Evolutionary conservation across 306 rosid genomes (phyloP), one percentile per base, ranked within the genome.

Genomic region (Spatholobus suberectus): DNA sequence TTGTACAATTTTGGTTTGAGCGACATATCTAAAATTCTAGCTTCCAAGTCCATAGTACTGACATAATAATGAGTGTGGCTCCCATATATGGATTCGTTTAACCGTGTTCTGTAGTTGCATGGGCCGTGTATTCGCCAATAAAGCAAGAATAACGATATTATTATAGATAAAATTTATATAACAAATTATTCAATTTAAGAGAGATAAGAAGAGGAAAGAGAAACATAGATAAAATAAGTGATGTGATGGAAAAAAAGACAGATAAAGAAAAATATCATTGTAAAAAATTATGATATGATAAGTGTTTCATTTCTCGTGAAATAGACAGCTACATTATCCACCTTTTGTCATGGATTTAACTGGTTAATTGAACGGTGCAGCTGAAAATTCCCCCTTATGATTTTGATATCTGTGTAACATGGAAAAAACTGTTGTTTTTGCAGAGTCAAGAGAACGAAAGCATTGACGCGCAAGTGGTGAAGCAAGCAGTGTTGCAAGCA

Each of bases 381-480:
- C 17, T 67, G 17, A 63, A 24, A 67, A 52, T 78, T 5, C 15
- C 66, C 65, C 8, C n/a, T 4, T 62, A 62, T 46, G 34, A 78
- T 68, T 52, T 11, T 40, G 15, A 11, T 9, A 8, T 12, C 0
- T 34, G 21, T 46, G 17, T 47, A 29, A 26, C 23, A 37, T 20
- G 23, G 26, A 27, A 54, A 54, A 34, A 18, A 10, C 1, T 77
- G 35, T 65, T 47, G 37, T 32, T 65, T 62, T 62, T 85, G 82
- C 85, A 92, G 95, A 87, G 81, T 80, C 78, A 88, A 80, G 87
- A 87, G 58, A 81, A 75, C 5, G 89, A 89, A 34, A 87, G 81
- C 83, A 82, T 92, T 10, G 94, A 94, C 55, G 89, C 95, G 32
- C 93, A 88, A 83, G 85, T 90, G 91, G 98, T 94, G 89, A 89